Percentiles rank a stretch among this genome's conserved stretches.
Conservation (phyloP, 768 basidiomycete species). For the Pulveroboletus sp. region DNA sequence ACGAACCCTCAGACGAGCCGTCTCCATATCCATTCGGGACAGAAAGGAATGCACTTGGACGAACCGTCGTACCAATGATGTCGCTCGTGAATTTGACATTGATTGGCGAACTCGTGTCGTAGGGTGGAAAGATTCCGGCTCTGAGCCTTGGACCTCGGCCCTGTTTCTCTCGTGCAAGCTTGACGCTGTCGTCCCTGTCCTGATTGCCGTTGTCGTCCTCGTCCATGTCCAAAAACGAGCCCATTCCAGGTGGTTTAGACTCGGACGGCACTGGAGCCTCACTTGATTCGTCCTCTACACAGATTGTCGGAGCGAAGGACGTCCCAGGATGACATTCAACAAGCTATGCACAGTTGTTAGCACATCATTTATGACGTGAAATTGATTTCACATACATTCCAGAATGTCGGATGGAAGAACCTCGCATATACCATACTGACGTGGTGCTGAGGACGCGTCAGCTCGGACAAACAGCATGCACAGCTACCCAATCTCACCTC, state of each 20-base stretch:
- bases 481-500: slow-evolving; percentile 1
- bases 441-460: slow-evolving; percentile 6
- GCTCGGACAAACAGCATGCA: neutral
- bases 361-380: neutral
- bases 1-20: too few relatives aligned
- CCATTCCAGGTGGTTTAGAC: slow-evolving; percentile 3
- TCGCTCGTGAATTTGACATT: slow-evolving; percentile 9
- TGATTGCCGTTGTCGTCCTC: neutral
- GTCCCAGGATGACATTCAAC: slow-evolving; percentile 16
- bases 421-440: slow-evolving; percentile 20
- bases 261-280: slow-evolving; percentile 2
- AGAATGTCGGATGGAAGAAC: slow-evolving; percentile 19
- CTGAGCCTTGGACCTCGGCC: neutral
- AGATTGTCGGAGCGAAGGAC: slow-evolving; percentile 12
- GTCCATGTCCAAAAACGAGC: slow-evolving; percentile 14
- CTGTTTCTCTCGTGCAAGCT: neutral
- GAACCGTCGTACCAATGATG: slow-evolving; percentile 14
- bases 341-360: neutral
- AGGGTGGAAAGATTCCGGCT: slow-evolving; percentile 4
- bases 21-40: neutral
- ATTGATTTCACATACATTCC: slow-evolving; percentile 10
- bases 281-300: slow-evolving; percentile 16
- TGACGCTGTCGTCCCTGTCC: neutral
- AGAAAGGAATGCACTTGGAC: slow-evolving; percentile 8
- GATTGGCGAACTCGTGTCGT: slow-evolving; percentile 5